Base-by-base conservation (phyloP, 1,284 basidiomycete species). In the Rhizopogon parksii region DNA sequence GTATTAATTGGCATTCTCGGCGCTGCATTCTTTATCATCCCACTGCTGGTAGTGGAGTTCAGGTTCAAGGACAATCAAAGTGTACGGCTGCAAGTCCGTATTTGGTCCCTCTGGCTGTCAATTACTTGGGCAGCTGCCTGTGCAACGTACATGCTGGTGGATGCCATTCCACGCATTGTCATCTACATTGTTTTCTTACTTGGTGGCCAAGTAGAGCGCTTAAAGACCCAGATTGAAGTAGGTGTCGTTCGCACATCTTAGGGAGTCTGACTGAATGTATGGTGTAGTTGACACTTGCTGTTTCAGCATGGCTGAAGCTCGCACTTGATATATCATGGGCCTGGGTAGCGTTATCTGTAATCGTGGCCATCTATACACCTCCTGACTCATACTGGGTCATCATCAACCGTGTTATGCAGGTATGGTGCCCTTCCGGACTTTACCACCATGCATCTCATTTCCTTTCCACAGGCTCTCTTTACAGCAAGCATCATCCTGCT, bases 31-130 rank as follows among this genome's bases (percentile, higher is more conserved):
- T 70, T 86, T 50, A 80, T 88, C 57, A 76, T 83, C 0, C 87
- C 86, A 3, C 71, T 85, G 42, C 70, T 88, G 54, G 78, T 89
- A 53, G 78, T 87, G 53, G 70, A 82, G 53, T 65, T 87, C 49
- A 74, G 74, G 49, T 89, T 86, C 63, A 70, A 68, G 50, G 66
- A 68, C 42, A 54, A 53, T 21, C 78, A 65, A 54, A 57, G 69
- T 14, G 77, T 71, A 9, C 73, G 73, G 49, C 66, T 71, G 12
- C 80, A 86, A 56, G 80, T 86, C 6, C 74, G 77, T 54, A 73
- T 76, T 4, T 87, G 85, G 85, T 86, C 83, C 3, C 66, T 88
- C 34, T 89, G 87, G 86, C 59, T 87, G 35, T 71, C 83, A 7
- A 77, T 87, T 40, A 72, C 75, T 19, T 89, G 85, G 84, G 80